Percentiles rank a stretch among this genome's conserved stretches.
phyloP scores from a whole-genome alignment of 805 yeast genomes.

The Zygosaccharomyces lentus region DNA sequence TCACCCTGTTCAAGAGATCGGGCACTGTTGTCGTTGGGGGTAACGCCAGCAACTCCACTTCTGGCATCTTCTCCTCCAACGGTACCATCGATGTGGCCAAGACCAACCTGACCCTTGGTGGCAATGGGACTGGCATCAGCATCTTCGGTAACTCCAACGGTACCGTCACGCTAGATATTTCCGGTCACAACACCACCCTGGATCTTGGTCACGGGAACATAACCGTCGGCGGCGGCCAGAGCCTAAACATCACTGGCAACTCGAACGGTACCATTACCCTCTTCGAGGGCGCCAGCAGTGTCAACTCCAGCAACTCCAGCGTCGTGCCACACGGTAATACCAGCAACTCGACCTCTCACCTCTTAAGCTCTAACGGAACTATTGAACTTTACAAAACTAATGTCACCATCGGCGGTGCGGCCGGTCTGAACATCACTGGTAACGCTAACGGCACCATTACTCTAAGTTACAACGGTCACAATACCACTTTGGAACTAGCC shows the following conservation, averaged over 20 bases:
- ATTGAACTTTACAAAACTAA: slow-evolving; percentile 1
- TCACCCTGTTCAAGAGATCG: slow-evolving; percentile 1
- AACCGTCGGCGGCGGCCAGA: neutral
- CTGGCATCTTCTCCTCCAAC: neutral
- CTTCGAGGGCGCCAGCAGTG: neutral
- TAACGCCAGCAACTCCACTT: neutral
- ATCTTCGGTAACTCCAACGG: slow-evolving; percentile 3
- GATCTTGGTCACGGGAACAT: neutral
- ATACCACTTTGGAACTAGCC: neutral
- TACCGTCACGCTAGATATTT: neutral
- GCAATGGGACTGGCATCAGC: neutral
- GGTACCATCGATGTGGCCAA: neutral
- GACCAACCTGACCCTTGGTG: neutral
- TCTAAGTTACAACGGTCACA: neutral
- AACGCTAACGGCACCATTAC: slow-evolving; percentile 4
- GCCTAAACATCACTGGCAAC: slow-evolving; percentile 1
- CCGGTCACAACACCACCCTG: neutral
- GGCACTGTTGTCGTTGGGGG: neutral
- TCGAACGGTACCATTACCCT: slow-evolving; percentile 2
- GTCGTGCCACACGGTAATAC: neutral
- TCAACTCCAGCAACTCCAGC: neutral
- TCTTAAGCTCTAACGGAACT: neutral
- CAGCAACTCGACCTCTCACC: neutral
- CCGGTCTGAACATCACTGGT: neutral
- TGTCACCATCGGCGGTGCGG: neutral